Evolutionary conservation across 768 basidiomycete genomes (phyloP).

Genomic region (Suillus subluteus): DNA sequence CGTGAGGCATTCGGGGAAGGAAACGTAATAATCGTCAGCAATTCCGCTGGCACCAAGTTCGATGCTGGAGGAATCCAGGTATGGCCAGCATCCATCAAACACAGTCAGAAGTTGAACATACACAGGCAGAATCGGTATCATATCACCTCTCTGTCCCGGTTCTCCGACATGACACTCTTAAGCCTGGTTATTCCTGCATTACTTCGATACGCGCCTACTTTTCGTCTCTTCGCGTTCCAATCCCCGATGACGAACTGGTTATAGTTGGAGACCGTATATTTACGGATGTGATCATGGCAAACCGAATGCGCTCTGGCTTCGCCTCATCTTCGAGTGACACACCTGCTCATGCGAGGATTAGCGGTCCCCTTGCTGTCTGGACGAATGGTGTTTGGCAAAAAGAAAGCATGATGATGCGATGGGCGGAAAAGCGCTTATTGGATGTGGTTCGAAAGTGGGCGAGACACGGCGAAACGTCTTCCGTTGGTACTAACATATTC

Average conservation of each 20-base stretch:
- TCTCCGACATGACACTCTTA: constrained; percentile 72
- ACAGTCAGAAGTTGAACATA: background rate
- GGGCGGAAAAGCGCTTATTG: constrained; percentile 57
- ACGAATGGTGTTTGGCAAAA: constrained; percentile 71
- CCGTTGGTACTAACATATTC: background rate
- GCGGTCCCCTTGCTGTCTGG: constrained; percentile 68
- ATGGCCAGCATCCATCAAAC: constrained; percentile 26
- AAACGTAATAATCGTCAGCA: constrained; percentile 90
- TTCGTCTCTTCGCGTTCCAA: constrained; percentile 53
- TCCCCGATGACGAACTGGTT: constrained; percentile 67
- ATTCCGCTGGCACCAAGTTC: constrained; percentile 85
- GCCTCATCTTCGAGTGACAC: constrained; percentile 12
- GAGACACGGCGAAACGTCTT: background rate
- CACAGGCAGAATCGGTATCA: constrained; percentile 85
- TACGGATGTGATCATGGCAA: constrained; percentile 88
- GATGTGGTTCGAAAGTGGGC: constrained; percentile 46
- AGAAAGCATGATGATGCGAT: constrained; percentile 65
- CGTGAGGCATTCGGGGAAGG: constrained; percentile 71
- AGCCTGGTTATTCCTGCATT: constrained; percentile 83
- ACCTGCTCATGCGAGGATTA: background rate
- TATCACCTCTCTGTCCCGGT: constrained; percentile 81
- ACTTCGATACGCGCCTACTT: constrained; percentile 77
- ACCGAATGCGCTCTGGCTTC: constrained; percentile 56
- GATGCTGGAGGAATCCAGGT: constrained; percentile 85
- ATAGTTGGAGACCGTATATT: constrained; percentile 92